Evolutionary conservation across 306 rosid genomes (phyloP).

Genomic region (Alnus rubra): DNA sequence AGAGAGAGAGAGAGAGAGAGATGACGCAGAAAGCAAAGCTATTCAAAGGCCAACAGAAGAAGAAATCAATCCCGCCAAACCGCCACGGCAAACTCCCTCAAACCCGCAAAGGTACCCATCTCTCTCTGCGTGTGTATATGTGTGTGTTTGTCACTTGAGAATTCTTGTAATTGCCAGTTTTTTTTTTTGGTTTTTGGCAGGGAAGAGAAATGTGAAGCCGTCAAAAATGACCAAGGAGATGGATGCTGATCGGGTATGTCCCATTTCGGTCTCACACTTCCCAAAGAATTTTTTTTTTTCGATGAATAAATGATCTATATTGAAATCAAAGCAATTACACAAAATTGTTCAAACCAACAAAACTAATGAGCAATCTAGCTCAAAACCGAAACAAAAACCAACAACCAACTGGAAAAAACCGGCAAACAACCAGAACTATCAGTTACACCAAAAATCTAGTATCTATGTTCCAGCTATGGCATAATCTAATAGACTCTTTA

Average conservation of each 20-base stretch:
- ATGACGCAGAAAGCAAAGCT: neutral
- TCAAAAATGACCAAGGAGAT: conserved; percentile 64
- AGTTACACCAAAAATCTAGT: too few relatives aligned
- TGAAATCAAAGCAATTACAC: too few relatives aligned
- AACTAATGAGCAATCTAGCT: too few relatives aligned
- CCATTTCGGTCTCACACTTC: neutral
- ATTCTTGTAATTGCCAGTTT: conserved; percentile 5
- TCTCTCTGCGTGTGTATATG: neutral
- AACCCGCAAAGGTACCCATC: conserved; percentile 58
- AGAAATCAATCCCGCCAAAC: conserved; percentile 30
- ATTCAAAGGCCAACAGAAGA: conserved; percentile 1
- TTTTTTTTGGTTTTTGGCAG: conserved; percentile 43
- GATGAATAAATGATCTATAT: too few relatives aligned
- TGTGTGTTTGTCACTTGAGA: neutral
- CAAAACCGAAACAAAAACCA: too few relatives aligned
- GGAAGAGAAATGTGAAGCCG: conserved; percentile 78
- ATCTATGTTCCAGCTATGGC: too few relatives aligned
- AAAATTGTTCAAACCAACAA: too few relatives aligned
- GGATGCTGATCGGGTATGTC: conserved; percentile 83
- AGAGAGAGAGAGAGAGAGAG: neutral
- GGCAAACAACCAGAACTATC: too few relatives aligned
- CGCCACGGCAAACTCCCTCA: conserved; percentile 75
- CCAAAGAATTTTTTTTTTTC: too few relatives aligned
- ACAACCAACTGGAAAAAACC: too few relatives aligned
- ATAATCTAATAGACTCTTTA: too few relatives aligned